Conservation (phyloP, 768 basidiomycete genomes). For the Lyophyllum atratum region DNA sequence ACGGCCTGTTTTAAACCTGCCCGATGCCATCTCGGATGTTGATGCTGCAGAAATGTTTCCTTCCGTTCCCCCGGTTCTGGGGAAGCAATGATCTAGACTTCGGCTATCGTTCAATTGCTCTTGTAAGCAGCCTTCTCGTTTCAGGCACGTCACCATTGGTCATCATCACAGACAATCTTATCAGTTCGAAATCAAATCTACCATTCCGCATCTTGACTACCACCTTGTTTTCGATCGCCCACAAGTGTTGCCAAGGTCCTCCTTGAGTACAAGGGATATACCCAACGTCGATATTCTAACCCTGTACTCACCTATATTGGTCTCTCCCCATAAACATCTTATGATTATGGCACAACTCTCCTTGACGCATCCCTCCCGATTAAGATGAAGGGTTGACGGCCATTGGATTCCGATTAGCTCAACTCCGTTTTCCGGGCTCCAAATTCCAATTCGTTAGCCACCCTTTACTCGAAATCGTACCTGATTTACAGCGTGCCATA, state of each 20-base stretch:
- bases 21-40: slow-evolving; percentile 38
- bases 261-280: too few species aligned
- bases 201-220: slow-evolving; percentile 2
- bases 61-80: slow-evolving; percentile 35
- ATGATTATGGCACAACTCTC: not conserved
- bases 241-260: not conserved
- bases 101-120: slow-evolving; percentile 22
- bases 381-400: not conserved
- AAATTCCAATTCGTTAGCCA: too few species aligned
- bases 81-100: slow-evolving; percentile 30
- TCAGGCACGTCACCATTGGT: slow-evolving; percentile 23
- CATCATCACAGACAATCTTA: slow-evolving; percentile 20
- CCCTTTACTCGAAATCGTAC: not conserved
- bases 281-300: too few species aligned
- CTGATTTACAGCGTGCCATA: slow-evolving; percentile 2
- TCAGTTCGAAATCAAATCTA: slow-evolving; percentile 12
- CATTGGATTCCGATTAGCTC: too few species aligned
- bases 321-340: too few species aligned
- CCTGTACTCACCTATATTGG: too few species aligned
- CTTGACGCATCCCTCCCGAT: not conserved
- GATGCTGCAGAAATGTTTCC: slow-evolving; percentile 15
- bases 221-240: slow-evolving; percentile 11
- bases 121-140: slow-evolving; percentile 6
- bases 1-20: slow-evolving; percentile 22
- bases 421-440: too few species aligned